Conservation (phyloP, 257 asterid genomes). For the Nicotiana tomentosiformis region DNA sequence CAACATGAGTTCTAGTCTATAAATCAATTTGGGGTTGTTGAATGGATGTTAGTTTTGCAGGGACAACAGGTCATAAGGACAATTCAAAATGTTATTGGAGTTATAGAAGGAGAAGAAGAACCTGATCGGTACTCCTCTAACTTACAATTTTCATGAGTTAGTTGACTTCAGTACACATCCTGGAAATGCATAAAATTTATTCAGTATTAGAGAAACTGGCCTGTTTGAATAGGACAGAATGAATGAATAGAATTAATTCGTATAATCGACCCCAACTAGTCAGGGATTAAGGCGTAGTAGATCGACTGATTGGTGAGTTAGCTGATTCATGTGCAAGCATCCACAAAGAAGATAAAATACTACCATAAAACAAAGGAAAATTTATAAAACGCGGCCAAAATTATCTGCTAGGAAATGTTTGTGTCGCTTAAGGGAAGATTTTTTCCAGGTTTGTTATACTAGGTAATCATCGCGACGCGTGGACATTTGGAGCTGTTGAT, state of each 20-base stretch:
- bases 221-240: background rate
- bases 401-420: background rate
- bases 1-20: background rate
- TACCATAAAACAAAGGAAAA: background rate
- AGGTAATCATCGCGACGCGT: conserved; percentile 93
- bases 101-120: conserved; percentile 73
- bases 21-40: background rate
- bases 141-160: background rate
- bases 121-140: conserved; percentile 53
- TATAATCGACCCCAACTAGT: background rate
- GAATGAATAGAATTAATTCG: background rate
- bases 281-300: background rate
- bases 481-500: conserved; percentile 95
- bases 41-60: conserved; percentile 32
- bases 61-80: conserved; percentile 72
- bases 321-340: background rate
- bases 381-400: background rate
- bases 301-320: background rate
- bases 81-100: conserved; percentile 81
- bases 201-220: background rate
- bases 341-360: background rate
- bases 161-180: background rate
- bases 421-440: conserved; percentile 13
- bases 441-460: conserved; percentile 57
- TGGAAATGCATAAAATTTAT: background rate